Evolutionary conservation across 495 filamentous ascomycete species (phyloP).

Genomic region (Hypoxylon trugodes): DNA sequence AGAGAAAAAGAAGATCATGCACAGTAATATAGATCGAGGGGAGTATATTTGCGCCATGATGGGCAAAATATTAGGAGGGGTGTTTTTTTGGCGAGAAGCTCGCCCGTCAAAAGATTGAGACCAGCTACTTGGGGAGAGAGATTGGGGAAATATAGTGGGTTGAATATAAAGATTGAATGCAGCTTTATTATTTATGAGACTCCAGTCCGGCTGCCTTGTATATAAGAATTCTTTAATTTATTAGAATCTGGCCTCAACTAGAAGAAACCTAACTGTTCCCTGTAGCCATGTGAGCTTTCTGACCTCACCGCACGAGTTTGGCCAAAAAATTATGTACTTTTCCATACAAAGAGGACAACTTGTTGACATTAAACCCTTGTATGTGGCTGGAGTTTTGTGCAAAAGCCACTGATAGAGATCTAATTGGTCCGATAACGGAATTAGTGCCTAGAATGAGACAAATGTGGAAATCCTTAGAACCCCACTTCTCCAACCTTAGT

Average conservation of each 20-base stretch:
- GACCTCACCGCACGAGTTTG: conserved; percentile 23
- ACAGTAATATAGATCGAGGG: conserved; percentile 54
- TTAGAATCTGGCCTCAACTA: conserved; percentile 46
- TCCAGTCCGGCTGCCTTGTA: conserved; percentile 30
- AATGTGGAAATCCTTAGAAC: conserved; percentile 30
- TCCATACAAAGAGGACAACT: conserved; percentile 41
- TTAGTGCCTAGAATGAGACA: conserved; percentile 25
- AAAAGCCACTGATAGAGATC: conserved; percentile 40
- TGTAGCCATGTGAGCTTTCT: conserved; percentile 28
- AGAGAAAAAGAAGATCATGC: conserved; percentile 58
- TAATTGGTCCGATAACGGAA: conserved; percentile 44
- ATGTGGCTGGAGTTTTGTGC: conserved; percentile 32
- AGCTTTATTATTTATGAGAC: conserved; percentile 20
- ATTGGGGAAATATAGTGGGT: conserved; percentile 1
- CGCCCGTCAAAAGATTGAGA: conserved; percentile 33
- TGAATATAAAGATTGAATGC: conserved; percentile 8
- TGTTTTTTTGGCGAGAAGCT: conserved; percentile 40
- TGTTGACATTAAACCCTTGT: conserved; percentile 38
- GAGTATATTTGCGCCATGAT: conserved; percentile 56
- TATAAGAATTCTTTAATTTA: conserved; percentile 24
- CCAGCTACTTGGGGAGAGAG: conserved; percentile 25
- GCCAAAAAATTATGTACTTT: conserved; percentile 31
- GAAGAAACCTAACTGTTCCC: conserved; percentile 21
- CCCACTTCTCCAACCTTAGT: no score
- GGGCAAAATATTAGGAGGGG: conserved; percentile 40